A percentile compares a stretch with the other conserved stretches of the same genome.
These are phyloP conservation scores for Porcisia hertigi DNA, from an alignment of 208 protist genomes.

Conservation along the genomic window DNA sequence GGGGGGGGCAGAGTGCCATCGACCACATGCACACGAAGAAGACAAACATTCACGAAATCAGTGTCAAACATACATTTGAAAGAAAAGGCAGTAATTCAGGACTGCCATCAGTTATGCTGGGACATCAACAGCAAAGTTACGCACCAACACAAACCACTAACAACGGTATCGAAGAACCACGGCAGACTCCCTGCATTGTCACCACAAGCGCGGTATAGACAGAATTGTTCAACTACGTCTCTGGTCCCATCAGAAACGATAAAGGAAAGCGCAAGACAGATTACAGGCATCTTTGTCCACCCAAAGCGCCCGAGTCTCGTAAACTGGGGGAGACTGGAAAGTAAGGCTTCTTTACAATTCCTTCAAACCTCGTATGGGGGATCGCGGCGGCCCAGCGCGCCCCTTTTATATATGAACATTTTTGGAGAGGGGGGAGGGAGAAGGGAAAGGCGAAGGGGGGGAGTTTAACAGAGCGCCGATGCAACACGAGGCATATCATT, in stretches of 20 bases:
- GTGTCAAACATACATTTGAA: background rate
- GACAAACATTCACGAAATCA: background rate
- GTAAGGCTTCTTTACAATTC: background rate
- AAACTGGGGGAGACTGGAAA: background rate
- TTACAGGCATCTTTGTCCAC: background rate
- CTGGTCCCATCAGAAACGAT: background rate
- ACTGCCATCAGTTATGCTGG: no score
- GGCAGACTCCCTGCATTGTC: no score
- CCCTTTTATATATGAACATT: background rate
- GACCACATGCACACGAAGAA: background rate
- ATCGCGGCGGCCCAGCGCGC: background rate
- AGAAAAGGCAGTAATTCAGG: no score
- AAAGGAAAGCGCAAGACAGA: background rate
- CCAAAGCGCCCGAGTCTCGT: background rate
- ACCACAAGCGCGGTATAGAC: no score
- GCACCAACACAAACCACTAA: no score
- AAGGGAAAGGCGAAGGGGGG: background rate
- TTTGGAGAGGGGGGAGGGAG: background rate
- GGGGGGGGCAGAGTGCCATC: background rate
- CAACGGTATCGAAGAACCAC: no score
- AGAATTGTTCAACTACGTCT: no score
- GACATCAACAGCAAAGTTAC: no score
- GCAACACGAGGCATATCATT: background rate
- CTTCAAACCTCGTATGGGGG: background rate
- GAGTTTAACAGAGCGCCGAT: background rate